Percentiles rank a stretch among this genome's conserved stretches.
phyloP scores from a whole-genome alignment of 768 basidiomycete species.

The Leccinum pellstonianum region DNA sequence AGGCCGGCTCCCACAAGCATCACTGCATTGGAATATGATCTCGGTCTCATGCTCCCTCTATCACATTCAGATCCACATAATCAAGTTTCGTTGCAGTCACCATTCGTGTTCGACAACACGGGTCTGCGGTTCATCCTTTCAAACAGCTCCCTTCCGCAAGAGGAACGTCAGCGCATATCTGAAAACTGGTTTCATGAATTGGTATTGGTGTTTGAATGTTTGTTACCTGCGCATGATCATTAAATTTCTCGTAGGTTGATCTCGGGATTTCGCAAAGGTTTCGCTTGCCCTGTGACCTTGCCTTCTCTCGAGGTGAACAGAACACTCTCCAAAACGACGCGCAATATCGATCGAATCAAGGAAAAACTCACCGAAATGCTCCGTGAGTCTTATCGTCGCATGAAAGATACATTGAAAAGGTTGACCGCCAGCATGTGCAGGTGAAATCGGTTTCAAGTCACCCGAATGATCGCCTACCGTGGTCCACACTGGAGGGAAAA shows the following conservation, averaged over 20 bases:
- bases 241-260: not conserved
- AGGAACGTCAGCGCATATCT: no score
- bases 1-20: no score
- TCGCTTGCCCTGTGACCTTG: not conserved
- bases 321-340: not conserved
- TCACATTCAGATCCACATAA: not conserved
- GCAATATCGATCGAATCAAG: not conserved
- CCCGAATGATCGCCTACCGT: not conserved
- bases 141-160: no score
- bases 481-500: not conserved
- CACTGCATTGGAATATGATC: not conserved
- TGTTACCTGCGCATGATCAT: not conserved
- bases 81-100: not conserved
- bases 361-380: not conserved
- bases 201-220: not conserved
- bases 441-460: not conserved
- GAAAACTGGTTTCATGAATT: not conserved
- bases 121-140: not conserved
- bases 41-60: not conserved
- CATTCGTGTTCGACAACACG: not conserved
- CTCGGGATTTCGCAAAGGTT: not conserved
- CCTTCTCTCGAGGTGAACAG: not conserved
- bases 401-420: not conserved
- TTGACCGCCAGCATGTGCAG: not conserved
- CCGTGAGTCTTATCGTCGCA: not conserved